Evolutionary conservation across 306 rosid species (phyloP), one percentile per base, ranked within the genome.

Genomic region (Cicer judaicum): DNA sequence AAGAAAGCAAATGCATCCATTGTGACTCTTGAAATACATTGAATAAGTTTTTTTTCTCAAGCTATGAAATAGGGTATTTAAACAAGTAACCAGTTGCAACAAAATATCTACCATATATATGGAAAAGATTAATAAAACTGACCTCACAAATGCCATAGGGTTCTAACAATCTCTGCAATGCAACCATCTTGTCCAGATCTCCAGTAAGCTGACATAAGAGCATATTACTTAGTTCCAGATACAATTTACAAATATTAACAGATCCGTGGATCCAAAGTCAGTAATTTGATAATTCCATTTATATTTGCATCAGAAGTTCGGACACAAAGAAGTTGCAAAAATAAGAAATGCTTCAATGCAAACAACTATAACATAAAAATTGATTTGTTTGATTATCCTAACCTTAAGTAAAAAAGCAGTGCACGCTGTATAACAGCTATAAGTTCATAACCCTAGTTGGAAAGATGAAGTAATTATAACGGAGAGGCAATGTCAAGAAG

Each of bases 101-200:
- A 14, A 65, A 80, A 69, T 73, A 68, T 46, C 14, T 57, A 76
- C 39, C 57, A 69, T 48, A 60, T 41, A 76, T 12, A 55, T 39
- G 19, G 75, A 13, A 61, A 57, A 59, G 34, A 73, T 61, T 70
- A 60, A 62, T 36, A 70, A 68, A 14, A 87, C 95, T 76, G 69
- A 91, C 97, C 97, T 91, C 97, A 68, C 97, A 91, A 80, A 91
- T 91, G 72, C 95, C 97, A 66, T 84, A 91, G 16, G 95, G 95
- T 79, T 91, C 97, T 47, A 91, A 80, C 79, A 89, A 52, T 72
- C 97, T 86, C 78, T 91, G 97, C 70, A 91, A 78, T n/a, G 97
- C 97, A 85, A 91, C 92, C 92, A 91, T 91, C 87, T 91, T 91
- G 85, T 91, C 75, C 78, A 91, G 73, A 81, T 89, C 95, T 85